Conservation (phyloP, 225 moss, liverwort and hornwort species). For the Climacium dendroides region DNA sequence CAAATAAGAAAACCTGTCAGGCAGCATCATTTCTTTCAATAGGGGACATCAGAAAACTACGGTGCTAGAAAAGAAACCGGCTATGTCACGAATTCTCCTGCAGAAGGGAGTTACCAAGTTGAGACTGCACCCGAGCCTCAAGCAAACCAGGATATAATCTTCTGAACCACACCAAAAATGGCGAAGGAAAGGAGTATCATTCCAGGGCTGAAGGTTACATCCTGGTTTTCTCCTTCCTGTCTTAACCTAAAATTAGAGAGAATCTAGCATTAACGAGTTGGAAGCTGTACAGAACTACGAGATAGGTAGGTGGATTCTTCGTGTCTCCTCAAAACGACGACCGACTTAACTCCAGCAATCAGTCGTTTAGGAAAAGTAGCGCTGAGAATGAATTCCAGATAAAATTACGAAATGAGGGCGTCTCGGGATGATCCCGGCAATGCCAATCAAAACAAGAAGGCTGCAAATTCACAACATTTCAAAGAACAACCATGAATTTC, state of each 20-base stretch:
- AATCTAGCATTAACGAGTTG: background rate
- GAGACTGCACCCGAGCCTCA: background rate
- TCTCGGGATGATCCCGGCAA: background rate
- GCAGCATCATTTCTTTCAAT: background rate
- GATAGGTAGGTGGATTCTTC: background rate
- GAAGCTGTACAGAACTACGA: background rate
- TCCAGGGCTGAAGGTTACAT: background rate
- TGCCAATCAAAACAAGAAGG: background rate
- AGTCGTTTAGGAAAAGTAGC: background rate
- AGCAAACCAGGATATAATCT: background rate
- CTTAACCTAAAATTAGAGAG: background rate
- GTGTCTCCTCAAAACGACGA: background rate
- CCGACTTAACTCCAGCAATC: background rate
- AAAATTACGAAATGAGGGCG: background rate
- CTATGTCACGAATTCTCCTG: background rate
- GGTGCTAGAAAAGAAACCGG: background rate
- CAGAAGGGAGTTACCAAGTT: background rate
- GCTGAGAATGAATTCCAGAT: background rate
- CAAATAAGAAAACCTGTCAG: background rate
- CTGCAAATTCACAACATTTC: background rate
- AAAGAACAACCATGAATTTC: background rate
- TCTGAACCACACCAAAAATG: background rate
- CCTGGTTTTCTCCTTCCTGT: background rate
- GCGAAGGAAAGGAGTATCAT: background rate
- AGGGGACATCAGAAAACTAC: background rate